Percentiles rank a stretch among this genome's conserved stretches.
These are phyloP conservation scores for Geranium rotundifolium DNA, from an alignment of 345 rosid species.

Conservation along the genomic window DNA sequence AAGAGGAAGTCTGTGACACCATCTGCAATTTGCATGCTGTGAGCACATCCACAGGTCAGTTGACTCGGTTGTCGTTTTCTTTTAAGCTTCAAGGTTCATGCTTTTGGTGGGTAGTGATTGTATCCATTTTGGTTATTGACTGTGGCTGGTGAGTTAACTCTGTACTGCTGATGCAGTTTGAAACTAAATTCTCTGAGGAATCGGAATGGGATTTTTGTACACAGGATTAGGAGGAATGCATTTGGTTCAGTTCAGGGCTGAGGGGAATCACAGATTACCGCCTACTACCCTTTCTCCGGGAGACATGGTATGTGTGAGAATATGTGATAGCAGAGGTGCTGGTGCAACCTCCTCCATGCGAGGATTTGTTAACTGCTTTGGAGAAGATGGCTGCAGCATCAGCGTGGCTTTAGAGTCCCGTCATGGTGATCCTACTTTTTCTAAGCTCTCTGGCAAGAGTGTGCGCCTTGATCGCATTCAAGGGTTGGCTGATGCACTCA, in stretches of 20 bases:
- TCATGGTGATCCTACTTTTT: conserved; percentile 94
- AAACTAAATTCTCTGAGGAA: not conserved
- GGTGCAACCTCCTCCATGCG: conserved; percentile 79
- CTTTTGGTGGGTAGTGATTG: not conserved
- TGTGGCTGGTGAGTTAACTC: not conserved
- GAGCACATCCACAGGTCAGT: conserved; percentile 72
- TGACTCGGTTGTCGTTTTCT: conserved; percentile 8
- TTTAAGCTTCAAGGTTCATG: not conserved
- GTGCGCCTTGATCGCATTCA: conserved; percentile 88
- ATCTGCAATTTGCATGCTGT: conserved; percentile 83
- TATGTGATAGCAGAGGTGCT: conserved; percentile 81
- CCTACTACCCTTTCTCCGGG: conserved; percentile 95
- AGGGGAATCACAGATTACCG: conserved; percentile 76
- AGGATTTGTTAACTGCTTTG: conserved; percentile 87
- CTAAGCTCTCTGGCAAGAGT: conserved; percentile 80
- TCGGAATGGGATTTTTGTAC: conserved; percentile 7
- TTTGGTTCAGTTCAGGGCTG: conserved; percentile 72
- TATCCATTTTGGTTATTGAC: conserved; percentile 1
- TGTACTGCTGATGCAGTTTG: not conserved
- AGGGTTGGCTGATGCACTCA: conserved; percentile 82
- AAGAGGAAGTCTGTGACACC: conserved; percentile 93
- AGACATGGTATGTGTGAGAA: conserved; percentile 93
- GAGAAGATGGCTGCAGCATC: conserved; percentile 92
- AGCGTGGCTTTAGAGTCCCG: conserved; percentile 89
- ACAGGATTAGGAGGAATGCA: conserved; percentile 96